Evolutionary conservation across 2,329 filamentous ascomycete genomes (phyloP), one percentile per base, ranked within the genome.

Genomic region (Botryotinia narcissicola): DNA sequence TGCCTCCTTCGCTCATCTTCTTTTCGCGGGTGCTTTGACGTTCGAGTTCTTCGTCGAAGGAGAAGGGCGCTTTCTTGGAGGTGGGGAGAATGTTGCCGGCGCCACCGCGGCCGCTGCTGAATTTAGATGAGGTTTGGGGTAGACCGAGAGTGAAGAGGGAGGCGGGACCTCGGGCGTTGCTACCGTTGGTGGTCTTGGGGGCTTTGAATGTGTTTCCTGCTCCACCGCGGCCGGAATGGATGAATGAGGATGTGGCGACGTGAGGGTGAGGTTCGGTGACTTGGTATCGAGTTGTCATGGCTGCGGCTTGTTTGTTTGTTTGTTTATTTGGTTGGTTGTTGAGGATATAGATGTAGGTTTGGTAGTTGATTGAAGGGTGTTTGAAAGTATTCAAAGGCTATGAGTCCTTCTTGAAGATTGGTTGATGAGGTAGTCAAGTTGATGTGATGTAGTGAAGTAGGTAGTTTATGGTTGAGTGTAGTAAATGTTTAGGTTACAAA

Each of bases 251-350:
- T 62, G 76, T 74, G 75, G 68, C 62, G 73, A 77, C 74, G 75
- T 75, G 79, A 71, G 80, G 80, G 75, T 80, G 80, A 60, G 80
- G 80, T 73, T 81, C 79, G 69, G 78, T 77, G 74, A 81, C 74
- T 69, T 74, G 72, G 78, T 80, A 80, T 68, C 71, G 71, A 69
- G 75, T 61, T 61, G 74, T 69, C 68, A 71, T 71, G 77, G 74
- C 76, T 71, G 63, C 4, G 62, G 8, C 66, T 62, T 70, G 54
- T 25, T 71, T 61, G 61, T 12, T 48, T 70, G 54, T 25, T 71
- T 61, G 54, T 8, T 48, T 62, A 42, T 6, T 71, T 64, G 42
- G 25, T 73, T 64, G 61, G 20, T 51, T 54, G 12, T n/a, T n/a
- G 44, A 60, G 16, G 25, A 14, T 66, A 12, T 40, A n/a, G 46